Evolutionary conservation across 2,329 filamentous ascomycete genomes (phyloP), one percentile per base, ranked within the genome.

Genomic region (Scolecobasidium constrictum): DNA sequence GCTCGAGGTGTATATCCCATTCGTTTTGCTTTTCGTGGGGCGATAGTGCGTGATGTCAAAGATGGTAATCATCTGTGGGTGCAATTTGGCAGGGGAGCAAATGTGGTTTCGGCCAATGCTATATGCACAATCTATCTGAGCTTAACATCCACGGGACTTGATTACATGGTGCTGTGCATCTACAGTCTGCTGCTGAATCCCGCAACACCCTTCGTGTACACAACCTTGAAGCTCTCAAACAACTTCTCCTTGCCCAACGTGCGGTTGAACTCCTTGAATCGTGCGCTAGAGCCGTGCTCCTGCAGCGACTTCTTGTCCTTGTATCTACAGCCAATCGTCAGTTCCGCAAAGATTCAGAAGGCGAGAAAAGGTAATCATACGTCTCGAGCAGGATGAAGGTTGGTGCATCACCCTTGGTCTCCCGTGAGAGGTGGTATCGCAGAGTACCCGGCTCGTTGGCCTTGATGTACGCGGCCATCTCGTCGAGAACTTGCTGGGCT

Each of bases 161-260:
- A n/a, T n/a, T n/a, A n/a, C n/a, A n/a, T n/a, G n/a, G n/a, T n/a
- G 17, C 16, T n/a, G 7, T 15, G 13, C 16, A 11, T 15, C 16
- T 45, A 45, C 18, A 45, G 18, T 16, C 38, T 21, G 20, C 43
- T 45, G 11, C 37, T 40, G 17, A 46, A 46, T 18, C 44, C 44
- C 4, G 5, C 44, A 36, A 44, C 39, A 6, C 17, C 26, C 40
- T 46, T 44, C 17, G 40, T 22, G n/a, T 35, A 37, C n/a, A 36
- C 31, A 11, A 45, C 44, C 18, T 46, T 21, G 22, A 45, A 35
- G 15, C 26, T 28, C n/a, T 40, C 20, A 16, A 44, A 22, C 12
- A 46, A n/a, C 18, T 31, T 22, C 26, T 46, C 44, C 19, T 44
- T 21, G 31, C 37, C 41, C 5, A 46, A 16, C 12, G 39, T 26